These are phyloP conservation scores for Apocynum venetum DNA, from an alignment of 257 asterid species.

Conservation along the genomic window DNA sequence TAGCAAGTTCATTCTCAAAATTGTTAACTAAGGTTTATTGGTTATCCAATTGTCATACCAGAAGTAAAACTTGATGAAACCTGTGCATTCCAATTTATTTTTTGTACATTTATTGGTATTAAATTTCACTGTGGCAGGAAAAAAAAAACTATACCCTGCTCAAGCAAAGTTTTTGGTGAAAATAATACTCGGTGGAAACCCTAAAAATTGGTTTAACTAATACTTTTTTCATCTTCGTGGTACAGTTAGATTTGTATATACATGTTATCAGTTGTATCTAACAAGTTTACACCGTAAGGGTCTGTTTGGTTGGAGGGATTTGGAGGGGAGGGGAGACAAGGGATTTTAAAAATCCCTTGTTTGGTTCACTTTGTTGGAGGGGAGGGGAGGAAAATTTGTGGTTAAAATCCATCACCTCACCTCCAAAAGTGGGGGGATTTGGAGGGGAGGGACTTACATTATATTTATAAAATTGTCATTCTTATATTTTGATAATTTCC, in stretches of 20 bases:
- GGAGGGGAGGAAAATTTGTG: no score
- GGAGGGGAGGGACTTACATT: no score
- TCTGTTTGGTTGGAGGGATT: no score
- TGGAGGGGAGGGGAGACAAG: no score
- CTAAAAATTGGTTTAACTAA: background rate
- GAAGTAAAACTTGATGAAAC: background rate
- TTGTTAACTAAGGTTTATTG: background rate
- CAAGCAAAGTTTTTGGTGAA: background rate
- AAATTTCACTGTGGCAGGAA: background rate
- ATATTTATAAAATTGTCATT: no score
- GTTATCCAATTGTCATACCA: background rate
- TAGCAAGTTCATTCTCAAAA: background rate
- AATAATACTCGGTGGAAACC: background rate
- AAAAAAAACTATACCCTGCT: background rate
- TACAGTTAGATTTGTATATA: background rate
- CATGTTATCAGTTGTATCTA: background rate
- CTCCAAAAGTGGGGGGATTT: no score
- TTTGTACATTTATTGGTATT: background rate
- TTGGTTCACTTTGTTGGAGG: no score
- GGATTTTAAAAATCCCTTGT: no score
- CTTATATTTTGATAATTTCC: no score
- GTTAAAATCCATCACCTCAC: no score
- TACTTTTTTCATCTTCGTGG: background rate
- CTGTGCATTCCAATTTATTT: background rate
- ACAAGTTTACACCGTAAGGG: background rate